Evolutionary conservation across 1,284 basidiomycete genomes (phyloP).

Genomic region (Apiotrichum gracile): DNA sequence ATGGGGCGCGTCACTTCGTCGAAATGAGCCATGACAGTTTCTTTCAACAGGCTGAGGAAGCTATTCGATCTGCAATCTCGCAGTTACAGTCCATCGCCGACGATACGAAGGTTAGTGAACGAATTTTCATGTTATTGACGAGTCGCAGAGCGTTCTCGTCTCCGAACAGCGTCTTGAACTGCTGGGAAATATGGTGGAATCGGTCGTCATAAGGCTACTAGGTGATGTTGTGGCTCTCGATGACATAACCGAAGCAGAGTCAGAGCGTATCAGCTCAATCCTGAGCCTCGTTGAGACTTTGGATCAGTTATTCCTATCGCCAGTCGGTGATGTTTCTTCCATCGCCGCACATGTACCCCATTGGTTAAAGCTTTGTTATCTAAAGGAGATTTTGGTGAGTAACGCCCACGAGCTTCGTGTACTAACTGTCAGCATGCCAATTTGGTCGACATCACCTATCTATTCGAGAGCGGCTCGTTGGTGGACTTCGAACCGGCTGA

Average conservation of each 20-base stretch:
- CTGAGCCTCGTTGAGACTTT: slow-evolving; percentile 71
- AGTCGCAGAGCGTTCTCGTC: slow-evolving; percentile 20
- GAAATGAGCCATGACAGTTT: slow-evolving; percentile 66
- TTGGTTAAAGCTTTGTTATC: slow-evolving; percentile 93
- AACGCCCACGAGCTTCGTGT: neutral
- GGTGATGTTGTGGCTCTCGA: slow-evolving; percentile 69
- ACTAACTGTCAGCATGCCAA: slow-evolving; percentile 53
- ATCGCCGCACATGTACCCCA: slow-evolving; percentile 62
- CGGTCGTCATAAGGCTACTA: slow-evolving; percentile 63
- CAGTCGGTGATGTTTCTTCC: slow-evolving; percentile 18
- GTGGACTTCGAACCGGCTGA: slow-evolving; percentile 86
- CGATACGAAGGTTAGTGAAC: slow-evolving; percentile 52
- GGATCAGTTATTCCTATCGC: slow-evolving; percentile 63
- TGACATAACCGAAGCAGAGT: slow-evolving; percentile 89
- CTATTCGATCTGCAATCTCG: neutral
- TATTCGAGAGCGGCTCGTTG: slow-evolving; percentile 84
- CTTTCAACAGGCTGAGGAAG: neutral
- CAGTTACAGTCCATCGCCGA: neutral
- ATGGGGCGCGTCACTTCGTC: slow-evolving; percentile 63
- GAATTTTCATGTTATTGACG: neutral
- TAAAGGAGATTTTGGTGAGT: slow-evolving; percentile 79
- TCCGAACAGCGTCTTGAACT: slow-evolving; percentile 22
- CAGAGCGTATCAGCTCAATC: slow-evolving; percentile 71
- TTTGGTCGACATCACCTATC: slow-evolving; percentile 87
- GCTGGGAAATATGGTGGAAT: slow-evolving; percentile 69